phyloP scores from a whole-genome alignment of 805 yeast species.

The Trichomonascus vanleenenianus region DNA sequence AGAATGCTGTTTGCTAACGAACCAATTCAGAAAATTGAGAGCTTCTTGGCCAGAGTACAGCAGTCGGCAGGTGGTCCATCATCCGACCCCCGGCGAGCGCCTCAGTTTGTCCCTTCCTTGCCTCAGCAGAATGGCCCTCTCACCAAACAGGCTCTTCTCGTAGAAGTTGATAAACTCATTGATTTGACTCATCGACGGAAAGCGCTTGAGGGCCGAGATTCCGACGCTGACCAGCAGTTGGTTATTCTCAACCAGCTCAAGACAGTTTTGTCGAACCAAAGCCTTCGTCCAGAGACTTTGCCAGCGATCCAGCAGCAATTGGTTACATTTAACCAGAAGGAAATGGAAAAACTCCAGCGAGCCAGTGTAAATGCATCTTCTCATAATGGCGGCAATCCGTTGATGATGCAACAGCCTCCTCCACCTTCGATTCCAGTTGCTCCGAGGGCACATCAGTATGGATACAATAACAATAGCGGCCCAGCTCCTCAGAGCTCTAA shows the following conservation, averaged over 20 bases:
- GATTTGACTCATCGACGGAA: constrained; percentile 19
- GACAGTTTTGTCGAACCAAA: constrained; percentile 21
- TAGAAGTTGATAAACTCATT: constrained; percentile 24
- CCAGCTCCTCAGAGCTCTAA: no score
- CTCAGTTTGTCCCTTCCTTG: constrained; percentile 8
- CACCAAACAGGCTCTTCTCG: constrained; percentile 23
- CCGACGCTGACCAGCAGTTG: constrained; percentile 25
- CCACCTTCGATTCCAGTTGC: constrained; percentile 1
- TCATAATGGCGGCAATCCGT: no score
- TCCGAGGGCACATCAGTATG: background rate
- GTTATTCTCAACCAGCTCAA: constrained; percentile 25
- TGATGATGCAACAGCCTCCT: constrained; percentile 6
- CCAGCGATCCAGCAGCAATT: constrained; percentile 26
- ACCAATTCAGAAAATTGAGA: constrained; percentile 64
- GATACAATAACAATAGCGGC: no score
- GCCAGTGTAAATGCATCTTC: background rate
- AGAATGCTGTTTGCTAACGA: constrained; percentile 65
- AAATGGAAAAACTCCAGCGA: constrained; percentile 21
- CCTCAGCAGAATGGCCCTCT: constrained; percentile 12
- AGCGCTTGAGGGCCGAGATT: constrained; percentile 17
- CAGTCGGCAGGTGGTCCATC: constrained; percentile 7
- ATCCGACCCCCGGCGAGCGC: constrained; percentile 21
- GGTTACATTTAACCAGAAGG: constrained; percentile 21
- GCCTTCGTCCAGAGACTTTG: constrained; percentile 23
- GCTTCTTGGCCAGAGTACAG: constrained; percentile 40